Evolutionary conservation across 1,284 basidiomycete species (phyloP), one percentile per base, ranked within the genome.

Genomic region (Leccinum angustisporum): DNA sequence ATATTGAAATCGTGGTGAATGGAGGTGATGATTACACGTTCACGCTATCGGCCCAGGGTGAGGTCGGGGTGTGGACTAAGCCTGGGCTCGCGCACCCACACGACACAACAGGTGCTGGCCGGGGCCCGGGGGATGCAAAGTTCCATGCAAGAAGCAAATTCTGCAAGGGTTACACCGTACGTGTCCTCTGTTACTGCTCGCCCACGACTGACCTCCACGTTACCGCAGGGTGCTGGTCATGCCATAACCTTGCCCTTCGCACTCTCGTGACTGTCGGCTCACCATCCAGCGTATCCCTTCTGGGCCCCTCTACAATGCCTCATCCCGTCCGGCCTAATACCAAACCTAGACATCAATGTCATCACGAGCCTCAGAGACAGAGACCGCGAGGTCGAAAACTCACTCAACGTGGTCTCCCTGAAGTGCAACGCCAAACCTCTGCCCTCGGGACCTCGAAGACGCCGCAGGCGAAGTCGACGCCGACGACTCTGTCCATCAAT

Each of bases 301-400:
- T 56, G 76, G 92, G 64, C 84, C 88, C 61, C 81, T 86, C 5
- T 97, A 97, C 80, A 86, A 91, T 69, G 81, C 87, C 86, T 96
- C 82, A 77, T 94, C 55, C 77, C 81, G n/a, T 79, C 79, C 51
- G 85, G 86, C 25, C 71, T 95, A 14, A 71, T 83, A 0, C 94
- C 95, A n/a, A 88, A 89, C 67, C 68, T 79, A 10, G 70, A 94
- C 71, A 73, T 80, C n/a, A 76, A 78, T 38, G 80, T 96, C 57
- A 87, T 97, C 64, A 72, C 76, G 2, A 87, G 86, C 0, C 83
- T 97, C 61, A 86, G 86, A 25, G 78, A 82, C 31, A 87, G 94
- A 43, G 94, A 97, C 67, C 72, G 77, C 9, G 92, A 96, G 68
- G 81, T 93, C 4, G 76, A 81, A 43, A 74, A 16, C 6, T 79